These are phyloP conservation scores for Cyclostephanos tholiformis DNA, from an alignment of 108 stramenopile genomes.

Conservation along the genomic window DNA sequence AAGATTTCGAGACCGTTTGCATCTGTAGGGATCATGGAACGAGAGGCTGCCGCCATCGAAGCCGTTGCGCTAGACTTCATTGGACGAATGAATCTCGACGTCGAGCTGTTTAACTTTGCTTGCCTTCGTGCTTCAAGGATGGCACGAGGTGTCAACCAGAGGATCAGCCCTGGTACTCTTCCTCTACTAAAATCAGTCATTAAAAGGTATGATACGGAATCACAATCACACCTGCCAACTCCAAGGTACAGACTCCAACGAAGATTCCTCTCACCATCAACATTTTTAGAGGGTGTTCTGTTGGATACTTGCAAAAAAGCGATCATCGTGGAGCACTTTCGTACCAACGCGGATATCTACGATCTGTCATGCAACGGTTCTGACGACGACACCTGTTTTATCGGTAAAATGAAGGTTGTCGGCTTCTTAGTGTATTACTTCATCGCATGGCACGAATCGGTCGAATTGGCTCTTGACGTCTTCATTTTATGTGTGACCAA, in stretches of 20 bases:
- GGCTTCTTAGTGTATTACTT: slow-evolving; percentile 40
- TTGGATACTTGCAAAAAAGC: slow-evolving; percentile 22
- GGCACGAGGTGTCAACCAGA: slow-evolving; percentile 11
- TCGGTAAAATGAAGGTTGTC: slow-evolving; percentile 29
- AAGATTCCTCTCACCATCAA: slow-evolving; percentile 35
- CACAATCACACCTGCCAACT: slow-evolving; percentile 9
- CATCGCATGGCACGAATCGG: slow-evolving; percentile 46
- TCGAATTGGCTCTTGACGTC: slow-evolving; percentile 37
- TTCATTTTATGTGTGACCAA: slow-evolving; percentile 41
- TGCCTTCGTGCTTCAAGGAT: slow-evolving; percentile 20
- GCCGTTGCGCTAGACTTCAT: slow-evolving; percentile 30
- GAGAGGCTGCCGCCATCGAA: slow-evolving; percentile 39
- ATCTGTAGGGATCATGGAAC: slow-evolving; percentile 16
- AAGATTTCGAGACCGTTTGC: slow-evolving; percentile 1
- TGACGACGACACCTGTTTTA: slow-evolving; percentile 19
- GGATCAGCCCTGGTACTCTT: slow-evolving; percentile 7
- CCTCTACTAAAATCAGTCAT: slow-evolving; percentile 26
- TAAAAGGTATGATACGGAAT: slow-evolving; percentile 16
- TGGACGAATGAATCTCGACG: slow-evolving; percentile 16
- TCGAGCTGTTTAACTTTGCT: slow-evolving; percentile 39
- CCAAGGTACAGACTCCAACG: slow-evolving; percentile 39
- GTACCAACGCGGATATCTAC: slow-evolving; percentile 9
- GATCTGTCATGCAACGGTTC: slow-evolving; percentile 30
- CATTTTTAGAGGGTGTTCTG: slow-evolving; percentile 28
- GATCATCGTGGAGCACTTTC: slow-evolving; percentile 31